Percentiles rank a stretch among this genome's conserved stretches.
Evolutionary conservation across 495 filamentous ascomycete genomes (phyloP).

Genomic region (Penicillium cataractarum): DNA sequence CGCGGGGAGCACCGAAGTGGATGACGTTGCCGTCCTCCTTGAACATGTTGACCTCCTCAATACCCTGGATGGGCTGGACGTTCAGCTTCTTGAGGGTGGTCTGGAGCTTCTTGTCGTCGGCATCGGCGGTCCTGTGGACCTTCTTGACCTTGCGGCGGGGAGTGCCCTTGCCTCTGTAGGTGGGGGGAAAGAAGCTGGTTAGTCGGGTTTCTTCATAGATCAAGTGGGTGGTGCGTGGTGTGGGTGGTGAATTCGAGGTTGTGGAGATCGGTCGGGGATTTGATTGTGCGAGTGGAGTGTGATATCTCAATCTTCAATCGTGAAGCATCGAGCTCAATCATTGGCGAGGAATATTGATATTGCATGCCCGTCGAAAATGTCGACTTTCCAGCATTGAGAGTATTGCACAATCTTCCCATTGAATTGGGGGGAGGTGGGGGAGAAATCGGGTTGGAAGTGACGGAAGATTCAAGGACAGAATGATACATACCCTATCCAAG

Average conservation of each 20-base stretch:
- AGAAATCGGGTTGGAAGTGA: constrained; percentile 2
- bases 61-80: constrained; percentile 95
- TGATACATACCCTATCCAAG: constrained; percentile 38
- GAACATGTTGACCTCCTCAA: constrained; percentile 99
- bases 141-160: constrained; percentile 98
- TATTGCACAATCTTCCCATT: constrained; percentile 11
- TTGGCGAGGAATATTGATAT: background rate
- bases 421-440: background rate
- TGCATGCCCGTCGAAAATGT: background rate
- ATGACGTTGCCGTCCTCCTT: constrained; percentile 99
- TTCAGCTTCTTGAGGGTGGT: constrained; percentile 92
- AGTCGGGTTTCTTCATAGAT: constrained; percentile 7
- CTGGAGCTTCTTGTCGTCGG: constrained; percentile 99
- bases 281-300: background rate
- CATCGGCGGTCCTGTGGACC: constrained; percentile 84
- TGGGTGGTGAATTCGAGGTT: background rate
- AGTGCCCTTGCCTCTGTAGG: constrained; percentile 89
- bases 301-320: background rate
- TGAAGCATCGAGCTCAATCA: background rate
- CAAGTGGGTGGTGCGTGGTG: constrained; percentile 5
- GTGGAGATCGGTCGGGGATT: background rate
- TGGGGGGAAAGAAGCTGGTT: constrained; percentile 11
- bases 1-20: constrained; percentile 96
- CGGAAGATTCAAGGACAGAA: constrained; percentile 10
- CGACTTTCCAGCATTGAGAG: background rate